Conservation (phyloP, 768 basidiomycete genomes). For the Suillus spraguei region DNA sequence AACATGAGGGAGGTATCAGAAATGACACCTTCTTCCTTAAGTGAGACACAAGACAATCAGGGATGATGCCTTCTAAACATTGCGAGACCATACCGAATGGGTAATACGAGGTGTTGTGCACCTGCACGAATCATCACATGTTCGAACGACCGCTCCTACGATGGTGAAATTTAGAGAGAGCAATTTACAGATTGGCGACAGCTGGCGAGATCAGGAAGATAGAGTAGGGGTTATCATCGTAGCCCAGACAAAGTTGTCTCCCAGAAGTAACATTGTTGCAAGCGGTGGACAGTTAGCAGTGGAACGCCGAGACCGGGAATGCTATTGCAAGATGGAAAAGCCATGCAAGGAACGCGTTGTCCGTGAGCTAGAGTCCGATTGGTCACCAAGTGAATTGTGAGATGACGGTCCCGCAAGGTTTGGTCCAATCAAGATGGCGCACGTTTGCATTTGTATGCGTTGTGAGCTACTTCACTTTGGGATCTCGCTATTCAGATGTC, state of each 20-base stretch:
- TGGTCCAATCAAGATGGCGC: neutral
- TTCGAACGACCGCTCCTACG: neutral
- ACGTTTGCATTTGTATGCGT: neutral
- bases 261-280: neutral
- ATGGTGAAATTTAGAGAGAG: no score
- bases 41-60: neutral
- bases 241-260: neutral
- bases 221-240: neutral
- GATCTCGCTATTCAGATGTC: constrained; percentile 61
- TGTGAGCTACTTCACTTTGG: constrained; percentile 37
- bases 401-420: neutral
- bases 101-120: neutral
- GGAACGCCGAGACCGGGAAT: neutral
- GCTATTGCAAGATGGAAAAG: neutral
- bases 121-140: neutral
- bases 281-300: neutral
- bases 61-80: neutral
- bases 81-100: neutral
- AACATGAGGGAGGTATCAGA: neutral
- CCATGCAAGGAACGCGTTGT: neutral
- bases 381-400: neutral
- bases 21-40: neutral
- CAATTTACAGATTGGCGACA: neutral
- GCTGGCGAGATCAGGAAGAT: neutral
- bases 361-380: neutral